Evolutionary conservation across 1,284 basidiomycete genomes (phyloP), one percentile per base, ranked within the genome.

Genomic region (Apiotrichum akiyoshidainum): DNA sequence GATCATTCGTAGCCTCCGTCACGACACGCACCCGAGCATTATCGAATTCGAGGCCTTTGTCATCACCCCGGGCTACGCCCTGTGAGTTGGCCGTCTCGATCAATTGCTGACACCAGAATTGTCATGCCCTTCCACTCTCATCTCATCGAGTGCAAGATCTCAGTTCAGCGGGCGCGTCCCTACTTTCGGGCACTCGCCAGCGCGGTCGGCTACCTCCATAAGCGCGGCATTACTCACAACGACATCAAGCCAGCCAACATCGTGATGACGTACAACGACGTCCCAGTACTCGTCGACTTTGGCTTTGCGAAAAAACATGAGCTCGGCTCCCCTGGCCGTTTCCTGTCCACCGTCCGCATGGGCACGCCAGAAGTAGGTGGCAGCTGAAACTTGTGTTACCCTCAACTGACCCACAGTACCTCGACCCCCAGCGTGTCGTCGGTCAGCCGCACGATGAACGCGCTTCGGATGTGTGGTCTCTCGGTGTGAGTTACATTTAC

Each of bases 171-270:
- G 60, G 89, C 90, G n/a, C 85, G 84, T 49, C 81, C 83, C 58
- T 95, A 92, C 88, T 91, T 96, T 72, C 84, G 83, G 48, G 87
- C 85, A 55, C 84, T 96, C 10, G 83, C 92, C n/a, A 89, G 88
- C 9, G 92, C 87, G 3, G 83, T 94, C n/a, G 86, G 87, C 55
- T 94, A 92, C 71, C 83, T 94, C 9, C 92, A 96, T 77, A 84
- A 83, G 60, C 86, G 87, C 47, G 89, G 90, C 35, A 87, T 96
- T 48, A 90, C 92, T 0, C 92, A 96, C 74, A 95, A 95, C 71
- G 92, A 96, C 71, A 93, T 96, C 81, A 96, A 96, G 87, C 92
- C 91, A 5, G 89, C 91, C 14, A 95, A 95, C 70, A 89, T 95
- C 61, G 82, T 95, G 5, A 80, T 95, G 46, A 88, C 87, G 3